Percentiles rank a stretch among this genome's conserved stretches.
Conservation (phyloP, 805 yeast species). For the Schwanniomyces pseudopolymorphus region DNA sequence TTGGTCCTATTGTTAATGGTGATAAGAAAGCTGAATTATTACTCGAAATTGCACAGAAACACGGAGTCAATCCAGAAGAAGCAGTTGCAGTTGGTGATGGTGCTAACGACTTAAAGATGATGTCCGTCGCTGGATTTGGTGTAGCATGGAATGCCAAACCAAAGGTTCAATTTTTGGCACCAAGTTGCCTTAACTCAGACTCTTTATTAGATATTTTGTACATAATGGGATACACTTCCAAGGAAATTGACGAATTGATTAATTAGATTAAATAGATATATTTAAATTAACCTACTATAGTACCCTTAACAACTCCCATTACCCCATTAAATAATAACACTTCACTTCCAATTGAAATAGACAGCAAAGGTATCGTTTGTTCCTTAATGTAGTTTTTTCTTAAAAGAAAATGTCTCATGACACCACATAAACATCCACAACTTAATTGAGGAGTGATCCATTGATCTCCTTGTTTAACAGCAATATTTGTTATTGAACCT, state of each 20-base stretch:
- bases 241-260: constrained; percentile 42
- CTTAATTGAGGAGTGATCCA: constrained; percentile 85
- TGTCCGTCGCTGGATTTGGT: constrained; percentile 89
- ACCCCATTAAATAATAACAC: constrained; percentile 79
- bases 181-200: constrained; percentile 73
- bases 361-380: constrained; percentile 44
- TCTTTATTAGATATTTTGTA: constrained; percentile 74
- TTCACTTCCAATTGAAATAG: constrained; percentile 63
- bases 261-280: constrained; percentile 5
- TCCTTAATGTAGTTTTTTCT: constrained; percentile 54
- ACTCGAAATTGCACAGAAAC: constrained; percentile 55
- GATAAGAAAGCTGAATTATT: constrained; percentile 74
- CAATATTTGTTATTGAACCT: constrained; percentile 81
- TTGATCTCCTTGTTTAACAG: constrained; percentile 49
- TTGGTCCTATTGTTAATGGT: constrained; percentile 86
- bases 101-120: constrained; percentile 92
- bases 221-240: constrained; percentile 70
- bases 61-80: constrained; percentile 47
- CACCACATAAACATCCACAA: constrained; percentile 85
- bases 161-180: constrained; percentile 80
- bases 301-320: constrained; percentile 72
- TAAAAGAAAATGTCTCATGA: constrained; percentile 65
- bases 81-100: constrained; percentile 95
- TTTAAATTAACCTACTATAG: constrained; percentile 26
- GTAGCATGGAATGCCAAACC: constrained; percentile 98